Evolutionary conservation across 805 yeast genomes (phyloP).

Genomic region (Yarrowia sp.): DNA sequence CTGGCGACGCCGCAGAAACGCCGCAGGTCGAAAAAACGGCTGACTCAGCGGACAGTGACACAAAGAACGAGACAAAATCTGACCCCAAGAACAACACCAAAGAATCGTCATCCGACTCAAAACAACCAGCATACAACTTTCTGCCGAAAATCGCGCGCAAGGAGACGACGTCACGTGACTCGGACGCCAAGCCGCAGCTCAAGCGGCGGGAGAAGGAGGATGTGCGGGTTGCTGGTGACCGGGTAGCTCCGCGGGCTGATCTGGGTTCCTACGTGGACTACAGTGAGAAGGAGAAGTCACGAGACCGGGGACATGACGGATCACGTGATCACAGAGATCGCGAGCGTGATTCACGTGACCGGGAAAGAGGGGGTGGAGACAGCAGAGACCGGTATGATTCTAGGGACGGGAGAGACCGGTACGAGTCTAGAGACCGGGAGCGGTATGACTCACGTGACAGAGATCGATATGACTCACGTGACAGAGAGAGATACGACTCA

Average conservation of each 20-base stretch:
- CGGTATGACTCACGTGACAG: neutral
- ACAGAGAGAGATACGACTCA: neutral
- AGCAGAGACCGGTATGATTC: conserved; percentile 5
- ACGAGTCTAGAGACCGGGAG: neutral
- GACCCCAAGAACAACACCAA: neutral
- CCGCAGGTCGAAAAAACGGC: neutral
- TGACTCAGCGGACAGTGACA: neutral
- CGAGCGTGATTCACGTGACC: conserved; percentile 5
- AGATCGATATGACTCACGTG: conserved; percentile 5
- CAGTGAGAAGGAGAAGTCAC: conserved; percentile 5
- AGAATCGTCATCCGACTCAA: neutral
- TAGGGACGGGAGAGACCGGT: neutral
- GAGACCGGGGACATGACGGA: neutral
- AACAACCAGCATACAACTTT: conserved; percentile 31
- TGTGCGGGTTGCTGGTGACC: conserved; percentile 11
- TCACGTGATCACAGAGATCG: conserved; percentile 14
- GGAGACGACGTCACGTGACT: conserved; percentile 9
- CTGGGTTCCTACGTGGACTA: conserved; percentile 15
- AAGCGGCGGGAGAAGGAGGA: conserved; percentile 33
- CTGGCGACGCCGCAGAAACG: neutral
- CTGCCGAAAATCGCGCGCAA: conserved; percentile 26
- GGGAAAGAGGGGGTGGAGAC: neutral
- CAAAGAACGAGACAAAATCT: neutral
- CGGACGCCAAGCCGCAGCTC: conserved; percentile 11
- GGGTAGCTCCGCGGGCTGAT: conserved; percentile 16